phyloP scores from a whole-genome alignment of 495 filamentous ascomycete genomes.

The Penicillium cataractarum region DNA sequence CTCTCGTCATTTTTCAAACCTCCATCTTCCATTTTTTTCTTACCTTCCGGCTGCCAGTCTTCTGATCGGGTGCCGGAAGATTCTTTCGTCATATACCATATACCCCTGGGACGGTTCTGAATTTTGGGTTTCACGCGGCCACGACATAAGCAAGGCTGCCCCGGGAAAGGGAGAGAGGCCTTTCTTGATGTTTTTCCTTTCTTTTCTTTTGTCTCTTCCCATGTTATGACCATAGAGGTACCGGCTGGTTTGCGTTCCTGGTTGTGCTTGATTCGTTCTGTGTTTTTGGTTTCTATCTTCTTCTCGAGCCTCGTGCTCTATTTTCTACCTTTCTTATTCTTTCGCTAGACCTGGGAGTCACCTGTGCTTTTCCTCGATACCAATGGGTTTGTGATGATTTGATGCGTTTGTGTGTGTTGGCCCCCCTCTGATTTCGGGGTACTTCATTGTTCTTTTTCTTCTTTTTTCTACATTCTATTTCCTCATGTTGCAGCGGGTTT shows the following conservation, averaged over 20 bases:
- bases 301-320: slow-evolving; percentile 29
- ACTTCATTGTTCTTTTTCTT: slow-evolving; percentile 12
- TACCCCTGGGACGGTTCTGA: slow-evolving; percentile 20
- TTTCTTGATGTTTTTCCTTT: slow-evolving; percentile 28
- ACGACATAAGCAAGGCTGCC: slow-evolving; percentile 30
- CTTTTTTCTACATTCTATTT: slow-evolving; percentile 20
- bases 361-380: slow-evolving; percentile 37
- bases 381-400: slow-evolving; percentile 40
- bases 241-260: slow-evolving; percentile 46
- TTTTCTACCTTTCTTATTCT: slow-evolving; percentile 42
- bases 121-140: slow-evolving; percentile 27
- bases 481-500: slow-evolving; percentile 35
- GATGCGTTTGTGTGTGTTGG: slow-evolving; percentile 24
- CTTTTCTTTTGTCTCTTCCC: slow-evolving; percentile 20
- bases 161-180: slow-evolving; percentile 25
- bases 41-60: slow-evolving; percentile 21
- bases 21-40: slow-evolving; percentile 12
- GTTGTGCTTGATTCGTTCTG: slow-evolving; percentile 16
- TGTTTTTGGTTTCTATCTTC: slow-evolving; percentile 19
- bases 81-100: slow-evolving; percentile 8
- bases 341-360: slow-evolving; percentile 48
- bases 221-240: slow-evolving; percentile 54
- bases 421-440: neutral
- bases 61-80: slow-evolving; percentile 17
- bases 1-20: slow-evolving; percentile 10